Percentiles rank a stretch among this genome's conserved stretches.
These are phyloP conservation scores for Fusarium camptoceras DNA, from an alignment of 2,329 filamentous ascomycete species.

Conservation along the genomic window DNA sequence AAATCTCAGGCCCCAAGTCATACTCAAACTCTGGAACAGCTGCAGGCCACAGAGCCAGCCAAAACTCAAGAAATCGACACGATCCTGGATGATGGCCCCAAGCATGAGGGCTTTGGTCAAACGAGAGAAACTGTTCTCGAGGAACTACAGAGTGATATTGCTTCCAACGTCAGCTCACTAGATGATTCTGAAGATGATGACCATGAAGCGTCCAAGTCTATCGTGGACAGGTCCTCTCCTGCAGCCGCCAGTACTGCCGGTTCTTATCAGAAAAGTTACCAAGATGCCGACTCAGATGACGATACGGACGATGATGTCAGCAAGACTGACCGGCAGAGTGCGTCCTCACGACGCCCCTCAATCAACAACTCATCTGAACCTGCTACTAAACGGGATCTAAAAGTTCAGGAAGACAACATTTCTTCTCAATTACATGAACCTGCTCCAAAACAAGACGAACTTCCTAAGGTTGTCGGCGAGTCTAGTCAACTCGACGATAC, in stretches of 20 bases:
- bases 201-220: neutral
- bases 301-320: neutral
- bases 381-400: neutral
- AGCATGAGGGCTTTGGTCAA: neutral
- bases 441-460: neutral
- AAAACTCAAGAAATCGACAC: neutral
- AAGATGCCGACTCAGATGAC: conserved; percentile 4
- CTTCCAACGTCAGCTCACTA: conserved; percentile 8
- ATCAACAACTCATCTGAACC: neutral
- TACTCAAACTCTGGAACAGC: neutral
- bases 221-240: neutral
- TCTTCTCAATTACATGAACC: neutral
- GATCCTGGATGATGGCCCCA: neutral
- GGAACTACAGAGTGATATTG: neutral
- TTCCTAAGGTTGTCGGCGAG: neutral
- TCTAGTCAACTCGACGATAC: conserved; percentile 1
- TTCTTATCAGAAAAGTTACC: neutral
- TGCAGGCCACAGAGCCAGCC: neutral
- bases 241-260: neutral
- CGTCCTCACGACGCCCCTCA: conserved; percentile 3
- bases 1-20: neutral
- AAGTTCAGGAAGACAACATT: conserved; percentile 1
- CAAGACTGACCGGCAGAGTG: neutral
- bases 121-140: neutral
- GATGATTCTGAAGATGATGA: neutral